These are phyloP conservation scores for Aquilaria malaccensis DNA, from an alignment of 345 rosid genomes.

Conservation along the genomic window DNA sequence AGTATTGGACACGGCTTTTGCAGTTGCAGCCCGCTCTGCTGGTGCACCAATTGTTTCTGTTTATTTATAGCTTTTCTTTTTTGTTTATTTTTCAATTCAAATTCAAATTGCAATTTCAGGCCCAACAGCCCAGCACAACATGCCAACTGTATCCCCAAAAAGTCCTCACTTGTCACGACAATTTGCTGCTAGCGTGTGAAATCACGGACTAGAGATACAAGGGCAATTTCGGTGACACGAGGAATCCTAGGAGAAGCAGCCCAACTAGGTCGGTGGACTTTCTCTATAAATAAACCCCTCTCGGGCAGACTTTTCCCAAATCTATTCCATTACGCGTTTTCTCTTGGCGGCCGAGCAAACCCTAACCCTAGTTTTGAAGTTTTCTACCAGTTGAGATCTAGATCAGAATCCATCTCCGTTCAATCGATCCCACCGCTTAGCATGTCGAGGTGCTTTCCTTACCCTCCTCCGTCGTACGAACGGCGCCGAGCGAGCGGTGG, in stretches of 20 bases:
- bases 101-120: too few relatives aligned
- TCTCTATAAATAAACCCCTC: background rate
- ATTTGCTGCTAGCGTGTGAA: too few relatives aligned
- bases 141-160: too few relatives aligned
- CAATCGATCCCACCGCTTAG: background rate
- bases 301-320: too few relatives aligned
- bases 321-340: too few relatives aligned
- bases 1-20: too few relatives aligned
- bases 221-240: slow-evolving; percentile 3
- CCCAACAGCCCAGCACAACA: too few relatives aligned
- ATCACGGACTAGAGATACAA: background rate
- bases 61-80: too few relatives aligned
- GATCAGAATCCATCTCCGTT: background rate
- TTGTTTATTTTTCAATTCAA: too few relatives aligned
- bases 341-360: background rate
- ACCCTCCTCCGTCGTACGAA: slow-evolving; percentile 39
- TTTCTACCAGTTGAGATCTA: background rate
- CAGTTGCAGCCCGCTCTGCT: too few relatives aligned
- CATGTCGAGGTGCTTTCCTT: slow-evolving; percentile 69
- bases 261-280: background rate
- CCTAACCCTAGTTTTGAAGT: slow-evolving; percentile 1
- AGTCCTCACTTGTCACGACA: too few relatives aligned
- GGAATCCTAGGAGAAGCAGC: background rate
- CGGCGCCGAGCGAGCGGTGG: slow-evolving; percentile 15
- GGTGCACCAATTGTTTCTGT: too few relatives aligned